Evolutionary conservation across 345 rosid genomes (phyloP), one percentile per base, ranked within the genome.

Genomic region (Turnera subulata): DNA sequence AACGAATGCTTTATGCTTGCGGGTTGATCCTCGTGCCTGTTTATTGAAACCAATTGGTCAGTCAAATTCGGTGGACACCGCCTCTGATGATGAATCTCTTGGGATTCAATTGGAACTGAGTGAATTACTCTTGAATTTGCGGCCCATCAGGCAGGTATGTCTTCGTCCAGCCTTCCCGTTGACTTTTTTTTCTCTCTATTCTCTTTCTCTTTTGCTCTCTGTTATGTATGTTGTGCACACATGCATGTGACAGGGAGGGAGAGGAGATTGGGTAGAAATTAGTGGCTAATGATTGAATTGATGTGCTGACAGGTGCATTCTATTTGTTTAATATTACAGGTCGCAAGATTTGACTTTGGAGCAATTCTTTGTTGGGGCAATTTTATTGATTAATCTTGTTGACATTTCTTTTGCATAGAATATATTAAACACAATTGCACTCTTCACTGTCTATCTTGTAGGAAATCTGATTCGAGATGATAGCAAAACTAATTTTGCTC

Each of bases 391-490:
- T n/a, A n/a, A n/a, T n/a, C n/a, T n/a, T n/a, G n/a, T n/a, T n/a
- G n/a, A n/a, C n/a, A n/a, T n/a, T n/a, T n/a, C n/a, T n/a, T n/a
- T n/a, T n/a, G n/a, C n/a, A n/a, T n/a, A n/a, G n/a, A n/a, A n/a
- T n/a, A n/a, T n/a, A n/a, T n/a, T n/a, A n/a, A n/a, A n/a, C n/a
- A n/a, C n/a, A n/a, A n/a, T n/a, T n/a, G n/a, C n/a, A n/a, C n/a
- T n/a, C n/a, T n/a, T n/a, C n/a, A n/a, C n/a, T n/a, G n/a, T n/a
- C n/a, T n/a, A n/a, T n/a, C n/a, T 37, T 70, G 65, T 92, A 89
- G 99, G 99, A 93, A 51, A 85, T 82, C 78, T 89, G 61, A 93
- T 93, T 59, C 96, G 82, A 63, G 97, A 93, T 73, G 96, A 87
- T 69, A 84, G 78, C 82, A 93, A 89, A 72, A n/a, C 82, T 93